Evolutionary conservation across 2,329 filamentous ascomycete genomes (phyloP).

Genomic region (Coccinonectria pachysandricola): DNA sequence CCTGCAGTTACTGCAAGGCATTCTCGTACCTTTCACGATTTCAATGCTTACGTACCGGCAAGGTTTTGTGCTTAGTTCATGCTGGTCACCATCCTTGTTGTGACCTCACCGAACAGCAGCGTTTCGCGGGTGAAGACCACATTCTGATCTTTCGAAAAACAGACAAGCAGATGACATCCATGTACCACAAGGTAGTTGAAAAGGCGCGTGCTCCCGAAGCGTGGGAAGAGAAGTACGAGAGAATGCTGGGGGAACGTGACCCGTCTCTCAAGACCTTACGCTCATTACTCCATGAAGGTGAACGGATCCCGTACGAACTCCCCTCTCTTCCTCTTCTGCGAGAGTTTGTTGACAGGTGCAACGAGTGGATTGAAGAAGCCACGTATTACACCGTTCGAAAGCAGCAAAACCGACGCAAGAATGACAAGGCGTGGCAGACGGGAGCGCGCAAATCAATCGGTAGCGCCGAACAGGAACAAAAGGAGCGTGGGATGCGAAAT

Average conservation of each 20-base stretch:
- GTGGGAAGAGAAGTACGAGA: constrained; percentile 87
- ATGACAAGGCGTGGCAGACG: constrained; percentile 76
- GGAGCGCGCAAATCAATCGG: constrained; percentile 59
- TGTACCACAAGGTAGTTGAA: constrained; percentile 69
- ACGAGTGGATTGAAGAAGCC: constrained; percentile 96
- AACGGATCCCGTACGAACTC: constrained; percentile 88
- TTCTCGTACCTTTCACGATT: constrained; percentile 89
- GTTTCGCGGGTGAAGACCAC: constrained; percentile 62
- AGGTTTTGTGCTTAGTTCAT: constrained; percentile 73
- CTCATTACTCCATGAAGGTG: constrained; percentile 78
- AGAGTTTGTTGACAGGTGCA: constrained; percentile 89
- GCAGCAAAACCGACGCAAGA: constrained; percentile 93
- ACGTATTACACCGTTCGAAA: constrained; percentile 94
- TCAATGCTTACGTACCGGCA: constrained; percentile 71
- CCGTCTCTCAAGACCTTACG: constrained; percentile 82
- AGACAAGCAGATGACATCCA: constrained; percentile 55
- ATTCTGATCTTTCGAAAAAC: constrained; percentile 67
- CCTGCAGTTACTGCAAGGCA: constrained; percentile 85
- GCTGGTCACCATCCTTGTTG: constrained; percentile 76
- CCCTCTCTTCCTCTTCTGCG: constrained; percentile 71
- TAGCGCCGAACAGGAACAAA: constrained; percentile 50
- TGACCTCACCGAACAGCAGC: constrained; percentile 52
- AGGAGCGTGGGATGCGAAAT: constrained; percentile 77
- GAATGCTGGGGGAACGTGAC: constrained; percentile 70
- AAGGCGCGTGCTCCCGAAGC: constrained; percentile 76